Base-by-base conservation (phyloP, 768 basidiomycete species). In the Galerina sulciceps region DNA sequence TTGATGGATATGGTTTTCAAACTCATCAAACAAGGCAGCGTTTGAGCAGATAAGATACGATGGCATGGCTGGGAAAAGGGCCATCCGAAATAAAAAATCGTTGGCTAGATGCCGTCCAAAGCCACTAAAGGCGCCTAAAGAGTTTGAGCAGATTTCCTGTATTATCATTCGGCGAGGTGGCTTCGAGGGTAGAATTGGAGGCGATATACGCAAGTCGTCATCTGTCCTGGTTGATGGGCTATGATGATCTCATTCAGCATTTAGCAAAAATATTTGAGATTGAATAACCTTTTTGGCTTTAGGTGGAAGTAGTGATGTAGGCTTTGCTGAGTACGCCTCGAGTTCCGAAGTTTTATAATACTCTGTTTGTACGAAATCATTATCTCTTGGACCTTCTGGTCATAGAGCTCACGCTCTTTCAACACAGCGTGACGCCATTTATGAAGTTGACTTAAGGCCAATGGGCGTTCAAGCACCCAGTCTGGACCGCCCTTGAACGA, bases 401-500 rank as follows among this genome's bases (percentile, higher is more conserved):
- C 20, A 14, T 18, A 43, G 5, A 43, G 6, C 8, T 6, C 6
- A n/a, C 20, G 15, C 11, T 31, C 22, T 13, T 57, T 13, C 22
- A 59, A 18, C 45, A 60, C 14, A 9, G 18, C 17, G 10, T 4
- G 9, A 26, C 62, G 41, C 62, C 62, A 63, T 20, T 17, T 23
- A 6, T 10, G 18, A 17, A 53, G 20, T 2, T 18, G 37, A 9
- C 4, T 22, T 13, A 31, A n/a, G 1, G 62, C 62, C 2, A 37
- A 23, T 3, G 11, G n/a, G 4, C 15, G 37, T 55, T 65, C 62
- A 15, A 45, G 35, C 14, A 58, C 23, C 64, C 64, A 65, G 46
- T 65, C 59, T 6, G 64, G 64, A 13, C 64, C 59, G 11, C 62
- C 57, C 34, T 43, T 63, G 35, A 63, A 57, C 1, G 17, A 11